phyloP scores from a whole-genome alignment of 176 grass and related monocot genomes.

The Raddia guianensis region DNA sequence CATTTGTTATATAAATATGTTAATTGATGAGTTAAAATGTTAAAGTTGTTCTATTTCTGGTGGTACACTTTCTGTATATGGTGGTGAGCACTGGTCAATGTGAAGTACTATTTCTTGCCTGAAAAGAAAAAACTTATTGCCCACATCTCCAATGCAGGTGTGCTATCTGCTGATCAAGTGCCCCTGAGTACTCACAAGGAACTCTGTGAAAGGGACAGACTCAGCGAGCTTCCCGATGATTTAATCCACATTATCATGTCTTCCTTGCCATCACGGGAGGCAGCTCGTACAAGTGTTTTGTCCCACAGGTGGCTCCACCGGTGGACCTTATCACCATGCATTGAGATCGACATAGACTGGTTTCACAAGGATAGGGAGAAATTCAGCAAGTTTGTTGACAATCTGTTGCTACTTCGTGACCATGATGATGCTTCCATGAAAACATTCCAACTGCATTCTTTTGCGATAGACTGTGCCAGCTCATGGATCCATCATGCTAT shows the following conservation, averaged over 20 bases:
- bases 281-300: background rate
- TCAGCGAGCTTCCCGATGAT: conserved; percentile 5
- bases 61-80: background rate
- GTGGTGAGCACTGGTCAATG: background rate
- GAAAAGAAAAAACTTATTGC: background rate
- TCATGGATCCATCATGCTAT: background rate
- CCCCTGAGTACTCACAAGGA: background rate
- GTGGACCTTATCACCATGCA: background rate
- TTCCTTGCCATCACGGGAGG: background rate
- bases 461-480: background rate
- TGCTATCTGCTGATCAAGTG: background rate
- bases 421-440: background rate
- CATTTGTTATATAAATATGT: background rate
- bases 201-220: background rate
- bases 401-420: background rate
- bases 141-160: background rate
- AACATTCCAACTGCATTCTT: background rate
- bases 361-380: background rate
- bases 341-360: background rate
- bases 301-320: background rate
- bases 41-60: background rate
- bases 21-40: background rate
- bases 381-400: conserved; percentile 12
- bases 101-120: background rate
- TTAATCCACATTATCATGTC: background rate